Evolutionary conservation across 768 basidiomycete genomes (phyloP), one percentile per base, ranked within the genome.

Genomic region (Kwoniella sp.): DNA sequence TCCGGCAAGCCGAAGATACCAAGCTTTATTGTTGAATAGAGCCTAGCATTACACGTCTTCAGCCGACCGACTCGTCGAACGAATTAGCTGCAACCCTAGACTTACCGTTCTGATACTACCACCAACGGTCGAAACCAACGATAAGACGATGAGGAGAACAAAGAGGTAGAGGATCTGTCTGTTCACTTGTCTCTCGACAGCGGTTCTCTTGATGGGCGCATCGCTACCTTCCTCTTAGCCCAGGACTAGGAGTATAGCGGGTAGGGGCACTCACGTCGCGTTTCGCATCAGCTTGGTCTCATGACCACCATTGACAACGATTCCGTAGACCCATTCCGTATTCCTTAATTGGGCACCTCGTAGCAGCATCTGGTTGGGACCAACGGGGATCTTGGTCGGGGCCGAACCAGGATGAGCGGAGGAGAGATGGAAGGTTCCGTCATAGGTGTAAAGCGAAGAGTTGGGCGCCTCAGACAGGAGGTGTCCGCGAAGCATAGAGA

Each of bases 261-360:
- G 15, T 33, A 8, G 5, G 10, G 12, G 29, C 0, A 78, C 89
- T 77, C 67, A 91, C 90, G 92, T 96, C 36, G 95, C 93, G 66
- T 98, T 98, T 53, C 89, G 82, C 90, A 98, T 92, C 31, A 99
- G 75, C 74, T 99, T 99, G 17, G 95, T 98, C 78, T 99, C 92
- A 68, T 98, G 95, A 0, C 95, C 95, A 0, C 91, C 93, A 63
- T 90, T 96, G 34, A 98, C 87, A 28, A 85, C 85, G 7, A 99
- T 70, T 11, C 92, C 93, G 73, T 96, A 98, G 25, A 88, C 82
- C 95, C 95, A 99, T 8, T 86, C 84, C 2, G 95, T 98, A 73
- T 99, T 99, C 50, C 95, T 81, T 50, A 99, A 72, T 71, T 99
- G 95, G 25, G 95, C 92, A 0, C 95, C 95, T 27, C 95, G 84